A percentile compares a stretch with the other conserved stretches of the same genome.
Evolutionary conservation across 352 stramenopile genomes (phyloP).

Genomic region (Blastocystis hominis): DNA sequence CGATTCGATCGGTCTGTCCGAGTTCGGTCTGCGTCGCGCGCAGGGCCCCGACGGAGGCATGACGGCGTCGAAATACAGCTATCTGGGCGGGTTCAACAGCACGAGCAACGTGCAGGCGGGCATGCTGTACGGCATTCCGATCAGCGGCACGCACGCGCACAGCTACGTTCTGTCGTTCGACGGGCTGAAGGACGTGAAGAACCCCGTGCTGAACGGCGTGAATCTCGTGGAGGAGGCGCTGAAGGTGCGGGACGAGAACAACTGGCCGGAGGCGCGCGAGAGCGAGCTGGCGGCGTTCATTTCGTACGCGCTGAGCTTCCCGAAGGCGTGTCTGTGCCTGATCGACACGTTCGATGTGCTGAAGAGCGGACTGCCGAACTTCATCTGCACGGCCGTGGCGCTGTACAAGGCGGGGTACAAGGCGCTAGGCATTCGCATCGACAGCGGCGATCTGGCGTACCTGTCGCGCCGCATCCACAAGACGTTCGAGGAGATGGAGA

Average conservation of each 20-base stretch:
- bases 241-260: slow-evolving; percentile 67
- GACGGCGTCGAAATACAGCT: slow-evolving; percentile 87
- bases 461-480: slow-evolving; percentile 69
- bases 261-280: slow-evolving; percentile 63
- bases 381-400: slow-evolving; percentile 83
- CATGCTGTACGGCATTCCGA: slow-evolving; percentile 82
- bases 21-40: slow-evolving; percentile 65
- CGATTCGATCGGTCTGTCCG: slow-evolving; percentile 64
- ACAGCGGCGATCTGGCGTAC: slow-evolving; percentile 93
- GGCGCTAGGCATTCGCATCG: slow-evolving; percentile 82
- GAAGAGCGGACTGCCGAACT: slow-evolving; percentile 87
- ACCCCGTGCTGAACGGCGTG: slow-evolving; percentile 65
- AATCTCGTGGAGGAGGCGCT: slow-evolving; percentile 74
- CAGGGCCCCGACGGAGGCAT: slow-evolving; percentile 91
- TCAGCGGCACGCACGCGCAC: slow-evolving; percentile 93
- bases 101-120: slow-evolving; percentile 93
- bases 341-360: slow-evolving; percentile 98
- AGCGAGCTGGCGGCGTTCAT: slow-evolving; percentile 96
- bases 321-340: slow-evolving; percentile 85
- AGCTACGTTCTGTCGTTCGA: slow-evolving; percentile 89
- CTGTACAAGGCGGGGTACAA: slow-evolving; percentile 73
- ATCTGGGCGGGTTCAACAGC: slow-evolving; percentile 90
- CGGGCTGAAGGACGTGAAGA: slow-evolving; percentile 77
- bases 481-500: slow-evolving; percentile 9
- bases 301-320: slow-evolving; percentile 90